Conservation (phyloP, 148 eudicot species). For the Rhododendron simsii region DNA sequence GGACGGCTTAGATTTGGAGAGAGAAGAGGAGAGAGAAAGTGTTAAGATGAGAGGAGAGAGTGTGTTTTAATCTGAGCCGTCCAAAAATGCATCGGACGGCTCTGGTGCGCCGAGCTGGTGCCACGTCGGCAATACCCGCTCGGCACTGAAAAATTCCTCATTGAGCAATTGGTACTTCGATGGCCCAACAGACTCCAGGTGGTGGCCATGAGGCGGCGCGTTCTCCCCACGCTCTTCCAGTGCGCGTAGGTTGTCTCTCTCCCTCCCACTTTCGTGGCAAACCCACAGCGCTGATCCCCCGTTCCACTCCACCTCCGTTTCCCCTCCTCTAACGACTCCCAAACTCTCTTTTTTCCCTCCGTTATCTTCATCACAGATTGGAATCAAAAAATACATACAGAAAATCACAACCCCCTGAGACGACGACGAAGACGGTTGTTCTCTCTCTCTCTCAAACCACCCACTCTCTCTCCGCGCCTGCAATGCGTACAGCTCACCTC, state of each 20-base stretch:
- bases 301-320: background rate
- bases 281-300: background rate
- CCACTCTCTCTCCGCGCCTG: background rate
- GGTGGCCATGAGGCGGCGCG: background rate
- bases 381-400: background rate
- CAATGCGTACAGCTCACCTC: constrained; percentile 21
- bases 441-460: background rate
- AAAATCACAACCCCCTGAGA: background rate
- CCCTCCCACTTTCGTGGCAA: background rate
- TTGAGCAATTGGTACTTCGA: background rate
- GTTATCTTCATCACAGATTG: background rate
- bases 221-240: background rate
- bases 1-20: no score
- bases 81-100: no score
- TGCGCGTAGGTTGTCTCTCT: background rate
- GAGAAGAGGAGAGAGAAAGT: no score
- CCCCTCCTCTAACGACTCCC: background rate
- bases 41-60: no score
- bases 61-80: no score
- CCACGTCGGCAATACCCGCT: no score
- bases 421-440: constrained; percentile 1
- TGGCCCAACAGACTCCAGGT: background rate
- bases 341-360: background rate
- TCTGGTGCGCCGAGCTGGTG: no score
- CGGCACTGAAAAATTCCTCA: no score